Conservation (phyloP, 805 yeast species). For the Scheffersomyces amazonensis region DNA sequence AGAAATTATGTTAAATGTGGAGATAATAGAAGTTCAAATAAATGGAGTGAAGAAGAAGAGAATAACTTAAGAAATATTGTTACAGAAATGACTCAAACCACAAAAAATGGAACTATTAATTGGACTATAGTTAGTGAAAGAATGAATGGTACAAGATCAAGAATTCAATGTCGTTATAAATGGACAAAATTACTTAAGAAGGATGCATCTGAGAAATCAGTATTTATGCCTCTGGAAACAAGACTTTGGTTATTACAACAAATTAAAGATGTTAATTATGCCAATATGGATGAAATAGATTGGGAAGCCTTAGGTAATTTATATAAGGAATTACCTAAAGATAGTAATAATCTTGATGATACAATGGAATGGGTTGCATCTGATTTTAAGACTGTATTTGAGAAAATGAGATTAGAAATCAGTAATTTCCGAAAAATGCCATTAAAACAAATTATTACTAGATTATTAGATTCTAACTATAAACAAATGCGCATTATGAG, state of each 20-base stretch:
- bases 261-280: conserved; percentile 22
- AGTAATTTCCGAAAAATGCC: conserved; percentile 32
- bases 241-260: conserved; percentile 37
- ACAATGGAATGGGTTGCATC: conserved; percentile 48
- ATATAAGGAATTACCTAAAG: conserved; percentile 10
- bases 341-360: conserved; percentile 2
- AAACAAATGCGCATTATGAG: not conserved
- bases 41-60: conserved; percentile 81
- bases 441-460: conserved; percentile 11
- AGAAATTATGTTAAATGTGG: conserved; percentile 95
- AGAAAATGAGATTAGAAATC: conserved; percentile 51
- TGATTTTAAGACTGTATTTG: conserved; percentile 63
- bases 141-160: conserved; percentile 84
- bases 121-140: conserved; percentile 91
- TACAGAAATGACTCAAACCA: conserved; percentile 15
- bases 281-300: conserved; percentile 25
- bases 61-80: conserved; percentile 41
- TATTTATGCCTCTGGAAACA: conserved; percentile 30
- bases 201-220: conserved; percentile 36
- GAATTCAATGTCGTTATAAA: conserved; percentile 94
- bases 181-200: conserved; percentile 81
- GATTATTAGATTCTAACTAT: not conserved
- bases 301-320: conserved; percentile 32
- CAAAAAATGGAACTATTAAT: conserved; percentile 47
- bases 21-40: conserved; percentile 64